Base-by-base conservation (phyloP, 495 filamentous ascomycete species). In the Trichoderma virens region DNA sequence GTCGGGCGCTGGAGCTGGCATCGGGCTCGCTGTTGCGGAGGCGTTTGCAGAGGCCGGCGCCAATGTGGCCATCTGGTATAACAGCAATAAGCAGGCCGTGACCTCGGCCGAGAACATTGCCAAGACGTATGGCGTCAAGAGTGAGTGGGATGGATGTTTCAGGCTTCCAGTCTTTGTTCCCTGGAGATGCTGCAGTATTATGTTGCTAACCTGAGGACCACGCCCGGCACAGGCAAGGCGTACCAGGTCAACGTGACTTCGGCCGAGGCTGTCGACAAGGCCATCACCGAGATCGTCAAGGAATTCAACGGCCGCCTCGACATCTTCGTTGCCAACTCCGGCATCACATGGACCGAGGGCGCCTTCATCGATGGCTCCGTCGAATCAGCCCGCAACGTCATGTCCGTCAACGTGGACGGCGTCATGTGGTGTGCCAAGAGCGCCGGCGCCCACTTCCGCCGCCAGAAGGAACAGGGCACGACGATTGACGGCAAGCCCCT, bases 21-120 rank as follows among this genome's bases (percentile, higher is more conserved):
- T 96, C 68, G 92, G 92, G 35, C 78, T 90, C 5, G 83, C 84
- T 9, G 85, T 94, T 23, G 90, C 89, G n/a, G 79, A 92, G 41
- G 89, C 82, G 23, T 72, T 78, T 51, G 91, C 91, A 11, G 92
- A 96, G 70, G 87, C 90, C 27, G 92, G 92, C 41, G 91, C 92
- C 39, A 91, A 96, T 67, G 88, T 96, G 47, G 91, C 89, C 3
- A 85, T 96, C 34, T 93, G 89, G 87, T 96, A 92, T 69, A 91
- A 91, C 70, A 84, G 79, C 72, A 92, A 94, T 76, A 81, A 83
- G 69, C 86, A 88, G 67, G 86, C 88, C 8, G 65, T 86, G 45
- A 82, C 87, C 54, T 79, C 85, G n/a, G 92, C 92, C 3, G 80
- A 80, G 23, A 85, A 88, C 59, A 89, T 95, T 63, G 88, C 87